Evolutionary conservation across 1,139 yeast genomes (phyloP).

Genomic region (Taphrina confusa): DNA sequence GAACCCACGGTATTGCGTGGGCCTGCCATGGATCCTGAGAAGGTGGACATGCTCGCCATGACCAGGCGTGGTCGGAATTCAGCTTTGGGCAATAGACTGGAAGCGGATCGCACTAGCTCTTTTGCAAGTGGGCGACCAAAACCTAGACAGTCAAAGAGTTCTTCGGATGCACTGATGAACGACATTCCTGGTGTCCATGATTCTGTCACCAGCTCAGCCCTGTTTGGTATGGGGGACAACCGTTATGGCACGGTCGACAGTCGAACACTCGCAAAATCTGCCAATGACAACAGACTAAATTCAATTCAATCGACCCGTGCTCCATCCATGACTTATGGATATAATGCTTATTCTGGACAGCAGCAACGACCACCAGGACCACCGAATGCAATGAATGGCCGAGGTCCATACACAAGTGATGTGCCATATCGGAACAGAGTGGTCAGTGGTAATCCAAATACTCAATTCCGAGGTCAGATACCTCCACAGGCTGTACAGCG

Average conservation of each 20-base stretch:
- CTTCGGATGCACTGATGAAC: slow-evolving; percentile 15
- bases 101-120: neutral
- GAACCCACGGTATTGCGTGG: slow-evolving; percentile 3
- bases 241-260: slow-evolving; percentile 32
- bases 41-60: slow-evolving; percentile 36
- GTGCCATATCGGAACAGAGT: neutral
- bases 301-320: slow-evolving; percentile 26
- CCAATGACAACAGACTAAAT: slow-evolving; percentile 11
- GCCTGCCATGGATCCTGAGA: slow-evolving; percentile 33
- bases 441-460: neutral
- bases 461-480: slow-evolving; percentile 20
- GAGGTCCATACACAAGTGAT: slow-evolving; percentile 9
- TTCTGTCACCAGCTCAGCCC: slow-evolving; percentile 16
- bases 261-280: slow-evolving; percentile 16
- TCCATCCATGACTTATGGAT: neutral
- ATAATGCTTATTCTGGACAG: neutral
- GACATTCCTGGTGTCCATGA: slow-evolving; percentile 26
- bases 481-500: slow-evolving; percentile 17
- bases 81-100: neutral
- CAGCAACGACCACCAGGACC: slow-evolving; percentile 18
- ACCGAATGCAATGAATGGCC: slow-evolving; percentile 31
- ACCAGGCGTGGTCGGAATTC: slow-evolving; percentile 25
- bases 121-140: slow-evolving; percentile 18
- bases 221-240: slow-evolving; percentile 32
- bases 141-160: neutral